Evolutionary conservation across 495 filamentous ascomycete genomes (phyloP).

Genomic region (Parathielavia hyrcaniae): DNA sequence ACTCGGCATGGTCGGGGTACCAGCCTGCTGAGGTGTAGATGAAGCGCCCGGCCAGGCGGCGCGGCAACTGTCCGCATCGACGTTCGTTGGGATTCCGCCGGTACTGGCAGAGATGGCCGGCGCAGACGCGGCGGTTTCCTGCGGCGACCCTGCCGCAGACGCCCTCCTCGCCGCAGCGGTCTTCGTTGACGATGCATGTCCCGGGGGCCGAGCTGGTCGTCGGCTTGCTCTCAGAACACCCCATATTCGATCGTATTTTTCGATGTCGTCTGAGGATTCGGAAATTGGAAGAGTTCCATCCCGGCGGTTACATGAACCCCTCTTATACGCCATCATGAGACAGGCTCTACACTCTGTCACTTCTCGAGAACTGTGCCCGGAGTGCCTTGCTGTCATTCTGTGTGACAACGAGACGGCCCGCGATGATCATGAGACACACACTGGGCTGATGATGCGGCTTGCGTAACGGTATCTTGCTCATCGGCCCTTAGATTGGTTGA

Average conservation of each 20-base stretch:
- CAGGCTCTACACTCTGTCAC: not conserved
- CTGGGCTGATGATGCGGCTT: not conserved
- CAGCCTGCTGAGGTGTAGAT: not conserved
- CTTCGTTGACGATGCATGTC: slow-evolving; percentile 18
- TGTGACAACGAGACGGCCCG: not conserved
- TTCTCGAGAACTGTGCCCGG: not conserved
- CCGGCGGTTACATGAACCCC: not conserved
- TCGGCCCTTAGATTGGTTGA: not conserved
- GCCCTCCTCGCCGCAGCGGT: not conserved
- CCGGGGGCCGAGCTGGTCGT: not conserved
- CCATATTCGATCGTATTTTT: no score
- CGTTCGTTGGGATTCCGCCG: not conserved
- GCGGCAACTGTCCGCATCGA: slow-evolving; percentile 8
- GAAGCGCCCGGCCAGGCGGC: slow-evolving; percentile 8
- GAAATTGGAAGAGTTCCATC: not conserved
- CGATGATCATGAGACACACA: not conserved
- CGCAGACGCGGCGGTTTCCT: slow-evolving; percentile 10
- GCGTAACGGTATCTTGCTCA: not conserved
- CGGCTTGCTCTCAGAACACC: not conserved
- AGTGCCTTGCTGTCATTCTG: not conserved
- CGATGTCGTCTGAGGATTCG: no score
- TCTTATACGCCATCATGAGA: not conserved
- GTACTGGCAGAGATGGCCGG: slow-evolving; percentile 17
- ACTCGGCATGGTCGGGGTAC: not conserved
- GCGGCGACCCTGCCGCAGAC: slow-evolving; percentile 9